Evolutionary conservation across 345 rosid species (phyloP).

Genomic region (Excoecaria agallocha): DNA sequence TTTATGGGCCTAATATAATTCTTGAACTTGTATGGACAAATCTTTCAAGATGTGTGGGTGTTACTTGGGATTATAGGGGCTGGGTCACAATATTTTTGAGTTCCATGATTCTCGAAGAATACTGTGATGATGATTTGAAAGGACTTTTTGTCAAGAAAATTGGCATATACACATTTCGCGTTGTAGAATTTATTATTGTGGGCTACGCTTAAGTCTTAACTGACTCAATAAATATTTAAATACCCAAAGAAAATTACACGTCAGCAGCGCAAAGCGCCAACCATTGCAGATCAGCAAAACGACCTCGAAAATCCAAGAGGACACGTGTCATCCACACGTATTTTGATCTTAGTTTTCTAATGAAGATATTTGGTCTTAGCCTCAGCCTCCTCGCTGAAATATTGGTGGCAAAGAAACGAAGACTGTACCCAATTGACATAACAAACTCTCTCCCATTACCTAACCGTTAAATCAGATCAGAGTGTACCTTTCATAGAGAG

Average conservation of each 20-base stretch:
- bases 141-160: too few relatives aligned
- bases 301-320: constrained; percentile 19
- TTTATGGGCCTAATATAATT: too few relatives aligned
- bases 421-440: neutral
- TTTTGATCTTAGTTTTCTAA: constrained; percentile 9
- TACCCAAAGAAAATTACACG: neutral
- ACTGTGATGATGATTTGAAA: too few relatives aligned
- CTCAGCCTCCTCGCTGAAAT: constrained; percentile 22
- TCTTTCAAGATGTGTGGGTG: too few relatives aligned
- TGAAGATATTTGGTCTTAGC: neutral
- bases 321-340: constrained; percentile 36
- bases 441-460: constrained; percentile 20
- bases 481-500: neutral
- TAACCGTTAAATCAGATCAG: constrained; percentile 20
- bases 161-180: too few relatives aligned
- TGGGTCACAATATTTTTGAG: too few relatives aligned
- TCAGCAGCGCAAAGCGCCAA: constrained; percentile 35
- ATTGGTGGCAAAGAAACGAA: constrained; percentile 5
- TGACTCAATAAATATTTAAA: neutral
- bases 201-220: too few relatives aligned
- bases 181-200: too few relatives aligned
- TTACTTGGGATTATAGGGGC: too few relatives aligned
- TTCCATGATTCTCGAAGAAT: too few relatives aligned
- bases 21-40: too few relatives aligned
- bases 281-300: constrained; percentile 50